Percentiles rank a stretch among this genome's conserved stretches.
phyloP scores from a whole-genome alignment of 2,329 filamentous ascomycete species.

The Raffaelea ambrosiae region DNA sequence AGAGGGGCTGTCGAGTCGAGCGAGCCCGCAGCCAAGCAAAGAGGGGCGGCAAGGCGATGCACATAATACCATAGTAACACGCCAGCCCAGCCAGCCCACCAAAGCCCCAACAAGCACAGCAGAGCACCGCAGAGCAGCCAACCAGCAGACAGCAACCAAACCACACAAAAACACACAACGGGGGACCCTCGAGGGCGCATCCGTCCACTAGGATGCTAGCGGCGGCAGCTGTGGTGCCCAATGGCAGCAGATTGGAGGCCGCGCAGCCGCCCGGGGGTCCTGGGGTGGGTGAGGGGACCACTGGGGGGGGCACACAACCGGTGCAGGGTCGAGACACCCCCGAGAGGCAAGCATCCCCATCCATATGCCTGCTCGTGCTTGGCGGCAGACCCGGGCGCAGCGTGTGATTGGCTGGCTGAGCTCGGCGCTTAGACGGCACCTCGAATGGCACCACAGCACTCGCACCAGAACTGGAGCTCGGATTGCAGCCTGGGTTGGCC shows the following conservation, averaged over 20 bases:
- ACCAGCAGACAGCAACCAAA: too few relatives aligned
- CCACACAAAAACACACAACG: too few relatives aligned
- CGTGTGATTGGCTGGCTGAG: conserved; percentile 8
- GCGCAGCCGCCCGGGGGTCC: conserved; percentile 6
- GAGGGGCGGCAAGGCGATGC: not conserved
- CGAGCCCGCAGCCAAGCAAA: too few relatives aligned
- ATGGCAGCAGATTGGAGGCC: not conserved
- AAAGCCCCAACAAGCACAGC: too few relatives aligned
- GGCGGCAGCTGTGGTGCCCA: conserved; percentile 9
- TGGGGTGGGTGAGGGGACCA: too few relatives aligned
- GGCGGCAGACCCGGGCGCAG: conserved; percentile 2
- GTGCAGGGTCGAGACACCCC: not conserved
- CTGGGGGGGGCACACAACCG: too few relatives aligned
- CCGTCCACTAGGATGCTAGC: conserved; percentile 10
- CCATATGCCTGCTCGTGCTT: conserved; percentile 1
- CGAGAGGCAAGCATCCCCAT: not conserved
- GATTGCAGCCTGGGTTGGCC: too few relatives aligned
- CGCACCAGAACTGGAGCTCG: not conserved
- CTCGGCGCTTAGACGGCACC: conserved; percentile 9
- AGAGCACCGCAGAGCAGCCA: too few relatives aligned
- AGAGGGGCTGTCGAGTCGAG: too few relatives aligned
- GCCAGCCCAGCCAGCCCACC: not conserved
- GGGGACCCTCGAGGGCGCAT: conserved; percentile 4
- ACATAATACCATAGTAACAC: too few relatives aligned
- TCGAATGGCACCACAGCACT: conserved; percentile 3